phyloP scores from a whole-genome alignment of 352 stramenopile genomes.

The Lagenidium giganteum region DNA sequence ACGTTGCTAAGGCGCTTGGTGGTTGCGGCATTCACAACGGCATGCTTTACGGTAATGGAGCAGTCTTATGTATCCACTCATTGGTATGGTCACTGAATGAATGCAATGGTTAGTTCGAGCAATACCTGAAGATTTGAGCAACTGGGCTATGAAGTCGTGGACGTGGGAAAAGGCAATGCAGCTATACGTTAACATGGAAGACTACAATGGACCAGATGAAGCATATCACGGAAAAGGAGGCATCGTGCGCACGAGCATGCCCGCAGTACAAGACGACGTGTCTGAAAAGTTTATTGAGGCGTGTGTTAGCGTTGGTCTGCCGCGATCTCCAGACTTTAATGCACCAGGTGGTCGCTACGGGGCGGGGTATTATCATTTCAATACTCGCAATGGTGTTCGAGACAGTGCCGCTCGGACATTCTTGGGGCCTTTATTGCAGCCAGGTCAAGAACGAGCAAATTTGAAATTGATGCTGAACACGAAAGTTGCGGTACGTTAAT shows the following conservation, averaged over 20 bases:
- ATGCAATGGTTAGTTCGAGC: conserved; percentile 44
- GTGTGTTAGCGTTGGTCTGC: conserved; percentile 44
- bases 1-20: conserved; percentile 77
- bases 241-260: conserved; percentile 46
- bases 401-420: conserved; percentile 73
- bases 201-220: conserved; percentile 47
- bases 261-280: conserved; percentile 16
- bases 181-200: conserved; percentile 66
- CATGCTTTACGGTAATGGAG: conserved; percentile 82
- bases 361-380: conserved; percentile 85
- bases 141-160: conserved; percentile 68
- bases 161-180: conserved; percentile 59
- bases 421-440: conserved; percentile 44
- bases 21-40: conserved; percentile 87
- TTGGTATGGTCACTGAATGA: not conserved
- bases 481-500: conserved; percentile 36
- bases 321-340: conserved; percentile 72
- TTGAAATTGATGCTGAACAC: conserved; percentile 50
- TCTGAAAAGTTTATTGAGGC: conserved; percentile 42
- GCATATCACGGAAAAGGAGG: conserved; percentile 44
- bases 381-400: conserved; percentile 69
- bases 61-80: not conserved
- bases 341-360: conserved; percentile 48
- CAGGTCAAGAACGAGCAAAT: conserved; percentile 26
- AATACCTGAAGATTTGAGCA: conserved; percentile 55